A percentile compares a stretch with the other conserved stretches of the same genome.
Evolutionary conservation across 2,329 filamentous ascomycete genomes (phyloP).

Genomic region (Nakataea oryzae): DNA sequence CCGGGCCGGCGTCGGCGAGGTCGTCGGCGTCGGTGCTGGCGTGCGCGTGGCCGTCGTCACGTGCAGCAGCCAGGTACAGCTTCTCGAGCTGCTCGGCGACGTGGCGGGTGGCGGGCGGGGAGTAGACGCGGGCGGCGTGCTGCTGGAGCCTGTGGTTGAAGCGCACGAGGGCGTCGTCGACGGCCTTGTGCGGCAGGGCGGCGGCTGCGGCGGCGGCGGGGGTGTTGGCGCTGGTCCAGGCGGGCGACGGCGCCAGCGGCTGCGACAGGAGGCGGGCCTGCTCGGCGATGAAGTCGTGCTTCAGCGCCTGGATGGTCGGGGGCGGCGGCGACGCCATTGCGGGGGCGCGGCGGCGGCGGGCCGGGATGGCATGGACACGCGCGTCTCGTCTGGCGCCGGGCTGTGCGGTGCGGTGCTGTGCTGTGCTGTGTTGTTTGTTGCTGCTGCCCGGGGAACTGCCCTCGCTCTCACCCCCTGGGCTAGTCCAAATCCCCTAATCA

Average conservation of each 20-base stretch:
- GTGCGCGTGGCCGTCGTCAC: conserved; percentile 23
- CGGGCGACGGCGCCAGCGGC: conserved; percentile 41
- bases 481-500: not conserved
- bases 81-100: conserved; percentile 63
- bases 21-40: not conserved
- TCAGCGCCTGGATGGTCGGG: conserved; percentile 50
- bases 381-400: too few species aligned
- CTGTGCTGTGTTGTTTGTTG: not conserved
- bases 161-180: conserved; percentile 46
- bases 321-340: conserved; percentile 14
- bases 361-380: too few species aligned
- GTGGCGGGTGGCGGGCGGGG: conserved; percentile 57
- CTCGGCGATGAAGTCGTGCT: conserved; percentile 51
- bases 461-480: too few species aligned
- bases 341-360: not conserved
- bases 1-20: not conserved
- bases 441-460: too few species aligned
- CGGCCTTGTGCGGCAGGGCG: conserved; percentile 32
- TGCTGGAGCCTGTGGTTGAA: conserved; percentile 54
- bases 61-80: conserved; percentile 39
- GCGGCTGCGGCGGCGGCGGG: conserved; percentile 24
- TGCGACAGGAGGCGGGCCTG: conserved; percentile 55
- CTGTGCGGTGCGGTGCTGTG: too few species aligned
- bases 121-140: conserved; percentile 56
- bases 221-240: conserved; percentile 39